Evolutionary conservation across 2,329 filamentous ascomycete genomes (phyloP), one percentile per base, ranked within the genome.

Genomic region (Sclerotiophoma versabilis): DNA sequence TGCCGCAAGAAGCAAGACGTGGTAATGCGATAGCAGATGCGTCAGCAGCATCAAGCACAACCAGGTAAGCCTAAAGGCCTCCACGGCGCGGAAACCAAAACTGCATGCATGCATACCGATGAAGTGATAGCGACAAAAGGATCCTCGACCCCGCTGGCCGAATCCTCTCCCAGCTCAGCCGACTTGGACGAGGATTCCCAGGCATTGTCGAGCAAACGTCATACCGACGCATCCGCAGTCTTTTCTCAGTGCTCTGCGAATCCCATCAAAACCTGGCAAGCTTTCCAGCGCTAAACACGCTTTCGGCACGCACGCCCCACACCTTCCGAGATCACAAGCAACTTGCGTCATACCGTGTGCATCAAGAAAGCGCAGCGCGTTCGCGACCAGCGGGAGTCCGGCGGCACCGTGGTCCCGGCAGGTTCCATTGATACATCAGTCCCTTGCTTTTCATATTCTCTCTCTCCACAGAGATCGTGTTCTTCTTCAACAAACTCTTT

Each of bases 301-400:
- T 37, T 47, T 46, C 19, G 42, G 42, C 17, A 46, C 26, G 53
- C 53, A 56, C 53, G 53, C 53, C 37, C 53, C 53, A 52, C 53
- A 47, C 47, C 42, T 56, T 47, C 53, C 53, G 47, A 30, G 42
- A 45, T 51, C 46, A 37, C 34, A 22, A 15, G 34, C 30, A 32
- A 51, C 32, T 51, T 56, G 53, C 53, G 53, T 56, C 53, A 56
- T 56, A 56, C 42, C 53, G 42, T 7, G 48, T 42, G 46, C 47
- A 54, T 51, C 53, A 50, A 39, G 48, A 47, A 50, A 51, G 47
- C 29, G 41, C 41, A 50, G 17, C 22, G 26, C 22, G 11, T 54
- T 49, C 29, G 41, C 45, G 45, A 54, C 15, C 47, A 50, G 42
- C 26, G 33, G 27, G 36, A 44, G 8, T 22, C 41, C 34, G 52